Evolutionary conservation across 768 basidiomycete species (phyloP), one percentile per base, ranked within the genome.

Genomic region (Leccinum rimulosum): DNA sequence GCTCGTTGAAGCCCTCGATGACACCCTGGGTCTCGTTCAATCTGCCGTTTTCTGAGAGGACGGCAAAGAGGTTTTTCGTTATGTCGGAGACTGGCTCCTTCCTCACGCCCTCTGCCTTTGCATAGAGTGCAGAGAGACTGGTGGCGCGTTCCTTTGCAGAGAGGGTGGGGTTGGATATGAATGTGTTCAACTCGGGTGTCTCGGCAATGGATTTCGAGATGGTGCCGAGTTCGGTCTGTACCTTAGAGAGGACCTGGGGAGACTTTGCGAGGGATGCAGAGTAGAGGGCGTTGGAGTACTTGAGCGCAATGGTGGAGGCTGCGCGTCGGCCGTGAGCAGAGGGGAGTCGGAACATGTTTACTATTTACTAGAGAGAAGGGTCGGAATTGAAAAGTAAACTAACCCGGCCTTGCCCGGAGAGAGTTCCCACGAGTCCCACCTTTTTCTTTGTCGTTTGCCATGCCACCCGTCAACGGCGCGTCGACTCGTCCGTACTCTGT

Each of bases 31-130:
- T 86, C 80, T 96, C 91, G 62, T 78, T 82, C 61, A 98, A 81
- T 64, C 97, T 83, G 59, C 95, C 95, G 74, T 99, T 99, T 75
- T 96, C 91, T 60, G 91, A 89, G 61, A 99, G 84, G 66, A 98
- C 87, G 38, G 75, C 73, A 72, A 99, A 86, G 66, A 99, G 83
- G 79, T 98, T 96, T 83, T 89, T 91, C 68, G 95, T 94, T 74
- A 94, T 82, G 58, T 93, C 90, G 51, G 89, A 89, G 52, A 89
- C 74, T n/a, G 83, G 74, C 58, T 87, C 88, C 80, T 90, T 92
- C 82, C 84, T 91, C 47, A 78, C 68, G 22, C 81, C 80, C 75
- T 89, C 89, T 35, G 88, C 80, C 57, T 84, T 85, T 60, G 84
- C 74, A 70, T 86, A 87, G 70, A 98, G 76, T 51, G 79, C 73